Conservation (phyloP, 2,329 filamentous ascomycete genomes). For the Trichophyton benhamiae region DNA sequence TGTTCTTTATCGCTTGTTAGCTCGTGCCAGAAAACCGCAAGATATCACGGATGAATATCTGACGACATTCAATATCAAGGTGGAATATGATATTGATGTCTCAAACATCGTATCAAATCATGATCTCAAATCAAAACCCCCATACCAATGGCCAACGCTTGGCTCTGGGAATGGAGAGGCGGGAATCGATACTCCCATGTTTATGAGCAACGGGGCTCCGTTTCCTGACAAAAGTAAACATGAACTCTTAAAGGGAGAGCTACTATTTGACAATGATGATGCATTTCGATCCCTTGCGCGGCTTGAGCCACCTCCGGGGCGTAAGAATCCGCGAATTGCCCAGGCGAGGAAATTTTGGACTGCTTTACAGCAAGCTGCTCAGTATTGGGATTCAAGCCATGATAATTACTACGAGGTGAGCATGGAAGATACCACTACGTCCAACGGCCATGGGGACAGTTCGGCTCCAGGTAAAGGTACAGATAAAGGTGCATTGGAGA, state of each 20-base stretch:
- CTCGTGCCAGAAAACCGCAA: conserved; percentile 30
- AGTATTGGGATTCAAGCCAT: conserved; percentile 50
- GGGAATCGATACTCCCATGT: conserved; percentile 5
- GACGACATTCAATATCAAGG: conserved; percentile 30
- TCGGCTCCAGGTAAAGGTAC: conserved; percentile 12
- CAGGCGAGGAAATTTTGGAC: conserved; percentile 51
- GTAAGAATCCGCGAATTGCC: conserved; percentile 39
- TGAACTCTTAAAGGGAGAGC: conserved; percentile 38
- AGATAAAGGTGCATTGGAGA: conserved; percentile 12
- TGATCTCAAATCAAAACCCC: conserved; percentile 25
- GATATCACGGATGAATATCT: conserved; percentile 31
- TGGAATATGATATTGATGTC: conserved; percentile 27
- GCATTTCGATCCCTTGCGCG: conserved; percentile 46
- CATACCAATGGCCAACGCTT: conserved; percentile 26
- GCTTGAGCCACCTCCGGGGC: conserved; percentile 31
- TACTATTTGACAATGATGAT: conserved; percentile 44
- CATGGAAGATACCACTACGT: conserved; percentile 12
- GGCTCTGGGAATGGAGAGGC: conserved; percentile 15
- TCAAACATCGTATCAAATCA: conserved; percentile 26
- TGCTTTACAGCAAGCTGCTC: conserved; percentile 45
- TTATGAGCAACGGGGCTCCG: conserved; percentile 39
- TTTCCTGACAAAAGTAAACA: conserved; percentile 40
- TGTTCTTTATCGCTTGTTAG: conserved; percentile 34
- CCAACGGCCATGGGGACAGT: neutral
- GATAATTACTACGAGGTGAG: conserved; percentile 43